phyloP scores from a whole-genome alignment of 805 yeast species.

The Lachancea sp. region DNA sequence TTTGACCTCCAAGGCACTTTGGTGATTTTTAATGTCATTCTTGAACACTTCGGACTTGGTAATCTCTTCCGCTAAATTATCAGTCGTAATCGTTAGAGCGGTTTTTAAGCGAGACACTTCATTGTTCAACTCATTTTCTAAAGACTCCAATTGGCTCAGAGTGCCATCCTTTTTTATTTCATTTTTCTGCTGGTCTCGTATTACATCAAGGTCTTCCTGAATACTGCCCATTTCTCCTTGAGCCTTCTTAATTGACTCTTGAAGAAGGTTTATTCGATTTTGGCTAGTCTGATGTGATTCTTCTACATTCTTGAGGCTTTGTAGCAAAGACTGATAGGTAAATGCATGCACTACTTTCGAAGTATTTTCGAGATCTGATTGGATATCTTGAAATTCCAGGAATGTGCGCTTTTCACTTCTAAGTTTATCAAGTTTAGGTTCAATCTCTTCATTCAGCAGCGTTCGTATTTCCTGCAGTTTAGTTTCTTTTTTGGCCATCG shows the following conservation, averaged over 20 bases:
- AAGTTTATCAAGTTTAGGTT: constrained; percentile 79
- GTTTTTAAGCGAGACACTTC: constrained; percentile 65
- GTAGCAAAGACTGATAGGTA: constrained; percentile 47
- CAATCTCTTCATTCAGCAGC: constrained; percentile 77
- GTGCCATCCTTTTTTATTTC: constrained; percentile 57
- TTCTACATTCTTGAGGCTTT: constrained; percentile 39
- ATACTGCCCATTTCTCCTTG: constrained; percentile 51
- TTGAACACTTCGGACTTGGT: constrained; percentile 33
- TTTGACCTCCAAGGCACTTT: constrained; percentile 33
- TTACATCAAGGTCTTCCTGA: constrained; percentile 52
- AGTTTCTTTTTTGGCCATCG: constrained; percentile 85
- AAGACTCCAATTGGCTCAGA: constrained; percentile 51
- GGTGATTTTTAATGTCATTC: constrained; percentile 32
- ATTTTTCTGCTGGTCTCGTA: constrained; percentile 46
- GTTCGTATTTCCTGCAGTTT: constrained; percentile 72
- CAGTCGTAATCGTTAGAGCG: constrained; percentile 48
- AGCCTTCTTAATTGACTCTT: constrained; percentile 40
- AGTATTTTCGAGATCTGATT: constrained; percentile 69
- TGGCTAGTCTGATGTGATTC: constrained; percentile 39
- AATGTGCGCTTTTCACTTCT: constrained; percentile 76
- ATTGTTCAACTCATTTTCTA: constrained; percentile 53
- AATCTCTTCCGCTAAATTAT: constrained; percentile 52
- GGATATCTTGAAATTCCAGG: constrained; percentile 80
- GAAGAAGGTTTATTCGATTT: constrained; percentile 36
- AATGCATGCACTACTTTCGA: constrained; percentile 71